Base-by-base conservation (phyloP, 768 basidiomycete genomes). In the Boletus patriciae region DNA sequence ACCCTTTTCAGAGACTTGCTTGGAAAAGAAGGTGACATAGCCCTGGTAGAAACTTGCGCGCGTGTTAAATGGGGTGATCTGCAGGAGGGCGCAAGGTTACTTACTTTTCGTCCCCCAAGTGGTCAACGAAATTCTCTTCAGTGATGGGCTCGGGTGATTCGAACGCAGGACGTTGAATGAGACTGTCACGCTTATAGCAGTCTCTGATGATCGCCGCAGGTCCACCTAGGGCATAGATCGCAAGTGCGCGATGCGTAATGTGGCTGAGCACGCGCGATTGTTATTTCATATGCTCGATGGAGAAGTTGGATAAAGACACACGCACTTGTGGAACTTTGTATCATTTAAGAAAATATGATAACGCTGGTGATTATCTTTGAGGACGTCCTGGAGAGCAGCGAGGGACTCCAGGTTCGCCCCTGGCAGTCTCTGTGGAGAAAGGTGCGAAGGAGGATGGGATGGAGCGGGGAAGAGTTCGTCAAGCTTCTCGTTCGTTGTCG, bases 301-400 rank as follows among this genome's bases (percentile, higher is more conserved):
- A 12, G 21, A 33, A n/a, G 7, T 18, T n/a, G 27, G n/a, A 8
- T 7, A 21, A 49, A 19, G 9, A 15, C 1, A 11, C 16, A 67
- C 77, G 13, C 57, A 83, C 83, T 84, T 84, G 72, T 84, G 83
- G 54, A 80, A 79, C 0, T 71, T 59, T 31, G 44, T 55, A 19
- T 79, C 63, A 50, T 83, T 78, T 64, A 78, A 76, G 66, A 79
- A 85, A 12, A 78, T 73, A 51, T 85, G 82, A 64, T 74, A 72
- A 46, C 70, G 75, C 29, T 69, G 66, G 46, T 83, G 78, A 52
- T 82, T 81, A 5, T 83, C 80, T 55, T 77, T 78, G 46, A 85
- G 68, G 10, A 76, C 54, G 6, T 67, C 68, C 55, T 33, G 60
- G 38, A 50, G 73, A 21, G 64, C 56, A n/a, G 46, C 45, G 19